Evolutionary conservation across 2,329 filamentous ascomycete species (phyloP).

Genomic region (Botrytis squamosa): DNA sequence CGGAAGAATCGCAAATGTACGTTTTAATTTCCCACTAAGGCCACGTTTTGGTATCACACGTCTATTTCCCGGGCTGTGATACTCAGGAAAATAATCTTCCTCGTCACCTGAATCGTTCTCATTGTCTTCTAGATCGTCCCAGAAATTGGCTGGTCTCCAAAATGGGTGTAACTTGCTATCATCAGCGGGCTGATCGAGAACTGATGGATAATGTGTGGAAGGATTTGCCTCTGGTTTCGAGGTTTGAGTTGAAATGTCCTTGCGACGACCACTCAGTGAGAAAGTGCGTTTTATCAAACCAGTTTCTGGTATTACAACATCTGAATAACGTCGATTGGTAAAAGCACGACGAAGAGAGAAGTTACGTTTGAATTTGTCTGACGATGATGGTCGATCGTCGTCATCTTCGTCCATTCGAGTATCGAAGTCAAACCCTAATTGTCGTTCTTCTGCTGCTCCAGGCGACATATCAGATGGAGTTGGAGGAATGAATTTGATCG

Average conservation of each 20-base stretch:
- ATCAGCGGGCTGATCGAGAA: constrained; percentile 50
- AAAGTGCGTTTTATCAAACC: constrained; percentile 52
- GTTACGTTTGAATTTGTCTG: constrained; percentile 46
- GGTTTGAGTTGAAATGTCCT: constrained; percentile 33
- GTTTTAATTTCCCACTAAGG: constrained; percentile 47
- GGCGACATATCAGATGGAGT: constrained; percentile 61
- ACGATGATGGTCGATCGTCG: constrained; percentile 35
- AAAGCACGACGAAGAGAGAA: constrained; percentile 55
- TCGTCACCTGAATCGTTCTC: constrained; percentile 38
- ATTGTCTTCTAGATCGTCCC: constrained; percentile 43
- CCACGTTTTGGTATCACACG: constrained; percentile 47
- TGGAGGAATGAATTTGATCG: constrained; percentile 61
- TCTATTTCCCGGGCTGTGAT: constrained; percentile 43
- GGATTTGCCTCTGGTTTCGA: constrained; percentile 32
- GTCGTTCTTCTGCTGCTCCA: constrained; percentile 50
- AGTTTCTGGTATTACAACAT: constrained; percentile 48
- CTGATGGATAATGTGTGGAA: constrained; percentile 43
- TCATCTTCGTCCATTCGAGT: constrained; percentile 35
- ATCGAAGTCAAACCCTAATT: constrained; percentile 50
- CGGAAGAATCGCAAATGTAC: constrained; percentile 61
- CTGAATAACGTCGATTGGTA: constrained; percentile 49
- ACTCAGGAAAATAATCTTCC: constrained; percentile 45
- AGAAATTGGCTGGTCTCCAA: constrained; percentile 56
- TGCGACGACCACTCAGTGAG: constrained; percentile 32
- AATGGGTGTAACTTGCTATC: constrained; percentile 58